Percentiles rank a stretch among this genome's conserved stretches.
Conservation (phyloP, 2,329 filamentous ascomycete species). For the Phaeosphaeria sp. region DNA sequence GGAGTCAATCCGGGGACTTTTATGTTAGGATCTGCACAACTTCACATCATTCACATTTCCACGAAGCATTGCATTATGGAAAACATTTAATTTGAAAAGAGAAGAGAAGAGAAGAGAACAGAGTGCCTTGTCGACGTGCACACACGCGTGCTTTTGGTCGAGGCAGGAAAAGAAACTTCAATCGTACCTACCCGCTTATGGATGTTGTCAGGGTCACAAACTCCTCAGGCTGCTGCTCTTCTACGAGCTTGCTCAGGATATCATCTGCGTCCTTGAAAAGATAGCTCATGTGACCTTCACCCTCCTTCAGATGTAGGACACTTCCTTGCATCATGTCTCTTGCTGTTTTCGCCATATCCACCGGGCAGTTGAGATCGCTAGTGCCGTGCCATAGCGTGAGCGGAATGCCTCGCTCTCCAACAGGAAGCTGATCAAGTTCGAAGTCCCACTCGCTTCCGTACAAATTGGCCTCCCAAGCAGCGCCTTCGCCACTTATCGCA, state of each 20-base stretch:
- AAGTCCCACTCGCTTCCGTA: constrained; percentile 41
- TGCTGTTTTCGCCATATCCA: constrained; percentile 31
- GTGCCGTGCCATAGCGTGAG: constrained; percentile 44
- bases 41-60: too few species aligned
- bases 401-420: constrained; percentile 21
- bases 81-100: too few species aligned
- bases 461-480: constrained; percentile 38
- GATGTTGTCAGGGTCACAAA: constrained; percentile 17
- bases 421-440: constrained; percentile 33
- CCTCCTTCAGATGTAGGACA: constrained; percentile 26
- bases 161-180: neutral
- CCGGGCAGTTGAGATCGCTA: constrained; percentile 37
- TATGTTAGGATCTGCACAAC: neutral
- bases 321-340: constrained; percentile 28
- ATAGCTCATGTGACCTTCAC: constrained; percentile 36
- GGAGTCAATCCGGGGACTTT: neutral
- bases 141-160: neutral
- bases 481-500: constrained; percentile 31
- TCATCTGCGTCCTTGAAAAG: constrained; percentile 27
- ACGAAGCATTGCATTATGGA: too few species aligned
- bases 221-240: constrained; percentile 20
- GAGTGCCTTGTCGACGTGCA: neutral
- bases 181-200: neutral
- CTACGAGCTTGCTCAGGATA: constrained; percentile 30
- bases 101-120: neutral